Conservation (phyloP, 257 asterid species). For the Solanum peruvianum region DNA sequence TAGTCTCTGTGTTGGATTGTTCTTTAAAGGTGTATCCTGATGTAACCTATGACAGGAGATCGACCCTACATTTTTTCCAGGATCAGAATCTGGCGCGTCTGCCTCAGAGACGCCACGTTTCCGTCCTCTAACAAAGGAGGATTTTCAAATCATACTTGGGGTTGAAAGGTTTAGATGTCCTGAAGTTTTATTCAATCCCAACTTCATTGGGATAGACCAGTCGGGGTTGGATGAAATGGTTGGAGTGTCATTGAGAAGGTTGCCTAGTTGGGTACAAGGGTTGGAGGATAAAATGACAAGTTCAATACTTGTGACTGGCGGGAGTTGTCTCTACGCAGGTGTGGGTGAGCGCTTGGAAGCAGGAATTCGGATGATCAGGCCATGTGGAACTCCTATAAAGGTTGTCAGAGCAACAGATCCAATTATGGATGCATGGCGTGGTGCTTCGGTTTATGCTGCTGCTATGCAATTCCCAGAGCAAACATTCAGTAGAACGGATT, state of each 20-base stretch:
- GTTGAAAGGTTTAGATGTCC: slow-evolving; percentile 96
- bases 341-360: slow-evolving; percentile 72
- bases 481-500: slow-evolving; percentile 74
- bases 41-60: slow-evolving; percentile 51
- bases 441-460: slow-evolving; percentile 73
- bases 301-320: slow-evolving; percentile 84
- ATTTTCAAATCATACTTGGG: slow-evolving; percentile 70
- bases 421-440: slow-evolving; percentile 88
- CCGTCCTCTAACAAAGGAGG: slow-evolving; percentile 83
- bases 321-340: slow-evolving; percentile 79
- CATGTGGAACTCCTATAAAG: slow-evolving; percentile 68
- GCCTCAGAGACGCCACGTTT: slow-evolving; percentile 57
- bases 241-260: slow-evolving; percentile 56
- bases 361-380: slow-evolving; percentile 68
- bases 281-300: slow-evolving; percentile 51
- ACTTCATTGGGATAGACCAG: slow-evolving; percentile 79
- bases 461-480: slow-evolving; percentile 45
- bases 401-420: slow-evolving; percentile 58
- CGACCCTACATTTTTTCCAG: slow-evolving; percentile 69
- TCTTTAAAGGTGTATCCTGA: not conserved
- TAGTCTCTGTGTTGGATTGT: not conserved
- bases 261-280: slow-evolving; percentile 27
- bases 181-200: slow-evolving; percentile 71
- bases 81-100: slow-evolving; percentile 51
- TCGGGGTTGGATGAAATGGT: slow-evolving; percentile 91